These are phyloP conservation scores for Yarrowia sp. DNA, from an alignment of 805 yeast genomes.

Conservation along the genomic window DNA sequence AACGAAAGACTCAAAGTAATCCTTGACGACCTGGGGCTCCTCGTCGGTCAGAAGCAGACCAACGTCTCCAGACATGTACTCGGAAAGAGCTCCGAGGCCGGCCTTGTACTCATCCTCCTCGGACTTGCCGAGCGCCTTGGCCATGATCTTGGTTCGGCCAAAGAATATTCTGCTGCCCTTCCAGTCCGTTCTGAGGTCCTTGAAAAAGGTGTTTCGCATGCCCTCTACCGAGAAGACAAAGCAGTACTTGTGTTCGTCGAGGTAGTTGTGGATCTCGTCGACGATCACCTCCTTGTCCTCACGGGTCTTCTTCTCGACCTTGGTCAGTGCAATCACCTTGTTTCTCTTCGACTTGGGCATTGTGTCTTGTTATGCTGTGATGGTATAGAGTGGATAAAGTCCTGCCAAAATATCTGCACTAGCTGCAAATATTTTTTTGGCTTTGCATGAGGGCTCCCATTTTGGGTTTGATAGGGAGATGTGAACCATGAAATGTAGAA, in stretches of 20 bases:
- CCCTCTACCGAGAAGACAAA: conserved; percentile 90
- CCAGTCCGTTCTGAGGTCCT: conserved; percentile 94
- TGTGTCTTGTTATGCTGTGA: conserved; percentile 41
- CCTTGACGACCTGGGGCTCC: conserved; percentile 82
- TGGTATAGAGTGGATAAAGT: neutral
- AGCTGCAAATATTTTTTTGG: conserved; percentile 37
- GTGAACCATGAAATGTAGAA: no score
- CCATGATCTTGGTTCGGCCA: conserved; percentile 92
- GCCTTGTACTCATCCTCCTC: conserved; percentile 91
- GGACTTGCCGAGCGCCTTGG: conserved; percentile 87
- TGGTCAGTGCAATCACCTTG: conserved; percentile 92
- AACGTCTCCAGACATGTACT: conserved; percentile 73
- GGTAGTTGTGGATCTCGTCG: conserved; percentile 83
- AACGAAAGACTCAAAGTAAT: conserved; percentile 80
- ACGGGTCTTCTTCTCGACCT: conserved; percentile 93
- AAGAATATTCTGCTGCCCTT: conserved; percentile 83
- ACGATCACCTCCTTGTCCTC: conserved; percentile 91
- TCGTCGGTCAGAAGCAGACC: conserved; percentile 93
- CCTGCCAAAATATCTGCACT: conserved; percentile 35
- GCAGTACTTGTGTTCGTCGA: conserved; percentile 76
- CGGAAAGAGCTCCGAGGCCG: conserved; percentile 73
- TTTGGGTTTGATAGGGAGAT: conserved; percentile 4
- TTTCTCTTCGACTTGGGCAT: conserved; percentile 99
- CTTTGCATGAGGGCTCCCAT: conserved; percentile 20
- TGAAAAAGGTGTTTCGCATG: conserved; percentile 94